Evolutionary conservation across 495 filamentous ascomycete genomes (phyloP).

Genomic region (Aspergillus incahuasiensis): DNA sequence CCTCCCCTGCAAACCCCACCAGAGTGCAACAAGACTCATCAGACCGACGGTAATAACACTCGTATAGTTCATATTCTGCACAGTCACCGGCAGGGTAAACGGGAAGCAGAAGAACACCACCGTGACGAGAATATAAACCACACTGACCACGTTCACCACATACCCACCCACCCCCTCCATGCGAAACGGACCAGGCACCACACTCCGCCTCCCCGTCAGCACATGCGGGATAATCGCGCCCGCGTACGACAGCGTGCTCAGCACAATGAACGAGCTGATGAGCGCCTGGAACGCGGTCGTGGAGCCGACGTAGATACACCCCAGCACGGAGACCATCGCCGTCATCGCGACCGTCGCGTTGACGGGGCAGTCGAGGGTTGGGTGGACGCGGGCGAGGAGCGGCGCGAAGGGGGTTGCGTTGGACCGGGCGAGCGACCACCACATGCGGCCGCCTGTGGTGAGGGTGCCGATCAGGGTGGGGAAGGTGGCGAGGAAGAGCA

Average conservation of each 20-base stretch:
- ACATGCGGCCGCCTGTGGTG: conserved; percentile 68
- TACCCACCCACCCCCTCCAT: conserved; percentile 57
- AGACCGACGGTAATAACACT: conserved; percentile 51
- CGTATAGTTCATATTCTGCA: conserved; percentile 66
- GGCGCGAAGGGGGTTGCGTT: conserved; percentile 46
- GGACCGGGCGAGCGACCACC: conserved; percentile 79
- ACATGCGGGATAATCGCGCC: conserved; percentile 73
- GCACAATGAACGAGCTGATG: conserved; percentile 64
- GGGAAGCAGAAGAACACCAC: conserved; percentile 79
- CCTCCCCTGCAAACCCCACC: too few species aligned
- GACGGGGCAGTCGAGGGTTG: conserved; percentile 56
- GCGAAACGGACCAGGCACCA: conserved; percentile 64
- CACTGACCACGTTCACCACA: conserved; percentile 52
- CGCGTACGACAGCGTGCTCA: conserved; percentile 68
- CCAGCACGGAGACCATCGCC: conserved; percentile 58
- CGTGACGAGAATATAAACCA: conserved; percentile 63
- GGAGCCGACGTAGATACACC: conserved; percentile 68
- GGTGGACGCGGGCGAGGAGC: conserved; percentile 36
- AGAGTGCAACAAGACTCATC: not conserved
- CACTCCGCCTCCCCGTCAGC: conserved; percentile 55
- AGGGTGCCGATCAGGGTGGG: conserved; percentile 62
- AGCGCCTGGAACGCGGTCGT: conserved; percentile 72
- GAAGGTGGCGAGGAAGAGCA: conserved; percentile 62
- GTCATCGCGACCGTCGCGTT: conserved; percentile 61
- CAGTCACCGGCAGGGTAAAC: conserved; percentile 50